These are phyloP conservation scores for Hortiboletus campestris DNA, from an alignment of 768 basidiomycete genomes.

Conservation along the genomic window DNA sequence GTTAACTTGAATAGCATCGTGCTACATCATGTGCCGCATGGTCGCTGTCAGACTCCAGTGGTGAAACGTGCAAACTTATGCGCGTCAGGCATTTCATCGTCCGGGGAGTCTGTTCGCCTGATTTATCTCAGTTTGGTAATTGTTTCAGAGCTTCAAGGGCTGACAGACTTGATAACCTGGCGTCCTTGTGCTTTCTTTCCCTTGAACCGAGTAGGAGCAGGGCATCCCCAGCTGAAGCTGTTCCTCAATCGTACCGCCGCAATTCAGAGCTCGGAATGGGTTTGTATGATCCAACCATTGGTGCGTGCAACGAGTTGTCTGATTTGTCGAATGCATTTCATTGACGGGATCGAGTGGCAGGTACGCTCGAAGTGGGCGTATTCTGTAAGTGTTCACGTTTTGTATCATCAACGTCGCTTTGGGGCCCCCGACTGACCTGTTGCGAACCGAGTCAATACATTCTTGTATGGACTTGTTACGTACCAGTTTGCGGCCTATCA, in stretches of 20 bases:
- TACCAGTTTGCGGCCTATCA: conserved; percentile 42
- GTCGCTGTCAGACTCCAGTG: no score
- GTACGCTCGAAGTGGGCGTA: conserved; percentile 18
- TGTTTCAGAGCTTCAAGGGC: no score
- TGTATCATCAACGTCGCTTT: neutral
- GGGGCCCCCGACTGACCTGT: neutral
- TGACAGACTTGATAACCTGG: no score
- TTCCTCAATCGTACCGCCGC: neutral
- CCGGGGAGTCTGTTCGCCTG: no score
- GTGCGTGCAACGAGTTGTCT: neutral
- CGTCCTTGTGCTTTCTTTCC: no score
- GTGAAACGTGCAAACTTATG: no score
- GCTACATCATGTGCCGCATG: no score
- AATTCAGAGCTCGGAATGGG: neutral
- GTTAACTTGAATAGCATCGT: no score
- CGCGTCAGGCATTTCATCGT: no score
- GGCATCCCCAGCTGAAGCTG: neutral
- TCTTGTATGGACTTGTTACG: conserved; percentile 41
- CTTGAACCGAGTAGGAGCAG: no score
- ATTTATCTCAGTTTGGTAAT: no score
- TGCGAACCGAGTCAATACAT: conserved; percentile 22
- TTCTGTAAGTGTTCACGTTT: conserved; percentile 15
- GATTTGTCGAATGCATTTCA: neutral
- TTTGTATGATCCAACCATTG: neutral
- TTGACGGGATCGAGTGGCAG: conserved; percentile 2